These are phyloP conservation scores for Aspergillus conjunctus DNA, from an alignment of 495 filamentous ascomycete species.

Conservation along the genomic window DNA sequence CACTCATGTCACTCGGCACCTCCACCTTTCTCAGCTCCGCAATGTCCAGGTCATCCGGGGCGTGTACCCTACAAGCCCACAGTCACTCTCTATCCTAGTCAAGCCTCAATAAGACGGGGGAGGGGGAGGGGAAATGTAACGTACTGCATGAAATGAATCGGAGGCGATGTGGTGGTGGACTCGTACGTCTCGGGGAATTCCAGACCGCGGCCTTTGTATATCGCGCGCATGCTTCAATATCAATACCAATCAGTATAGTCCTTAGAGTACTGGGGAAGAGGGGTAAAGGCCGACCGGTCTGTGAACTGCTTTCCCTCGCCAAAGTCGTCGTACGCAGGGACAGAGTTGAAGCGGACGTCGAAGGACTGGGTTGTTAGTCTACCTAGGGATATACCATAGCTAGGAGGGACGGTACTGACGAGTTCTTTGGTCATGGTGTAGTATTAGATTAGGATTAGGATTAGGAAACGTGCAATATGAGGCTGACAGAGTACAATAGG, in stretches of 20 bases:
- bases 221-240: slow-evolving; percentile 19
- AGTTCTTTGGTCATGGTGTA: slow-evolving; percentile 17
- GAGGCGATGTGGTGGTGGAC: slow-evolving; percentile 24
- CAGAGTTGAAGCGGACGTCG: slow-evolving; percentile 29
- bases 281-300: slow-evolving; percentile 6
- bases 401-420: neutral
- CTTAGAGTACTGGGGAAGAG: neutral
- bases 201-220: slow-evolving; percentile 22
- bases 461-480: too few relatives aligned
- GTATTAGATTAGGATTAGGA: too few relatives aligned
- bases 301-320: slow-evolving; percentile 27
- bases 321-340: slow-evolving; percentile 25
- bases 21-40: slow-evolving; percentile 19
- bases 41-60: slow-evolving; percentile 21
- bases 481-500: too few relatives aligned
- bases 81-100: neutral
- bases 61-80: slow-evolving; percentile 15
- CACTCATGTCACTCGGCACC: slow-evolving; percentile 24
- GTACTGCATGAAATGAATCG: slow-evolving; percentile 29
- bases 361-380: slow-evolving; percentile 20
- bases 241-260: neutral
- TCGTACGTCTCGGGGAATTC: slow-evolving; percentile 25
- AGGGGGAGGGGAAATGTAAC: slow-evolving; percentile 13
- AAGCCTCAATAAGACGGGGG: neutral
- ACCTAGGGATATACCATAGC: neutral